Evolutionary conservation across 139 green algal species (phyloP).

Genomic region (Bryopsis sp.): DNA sequence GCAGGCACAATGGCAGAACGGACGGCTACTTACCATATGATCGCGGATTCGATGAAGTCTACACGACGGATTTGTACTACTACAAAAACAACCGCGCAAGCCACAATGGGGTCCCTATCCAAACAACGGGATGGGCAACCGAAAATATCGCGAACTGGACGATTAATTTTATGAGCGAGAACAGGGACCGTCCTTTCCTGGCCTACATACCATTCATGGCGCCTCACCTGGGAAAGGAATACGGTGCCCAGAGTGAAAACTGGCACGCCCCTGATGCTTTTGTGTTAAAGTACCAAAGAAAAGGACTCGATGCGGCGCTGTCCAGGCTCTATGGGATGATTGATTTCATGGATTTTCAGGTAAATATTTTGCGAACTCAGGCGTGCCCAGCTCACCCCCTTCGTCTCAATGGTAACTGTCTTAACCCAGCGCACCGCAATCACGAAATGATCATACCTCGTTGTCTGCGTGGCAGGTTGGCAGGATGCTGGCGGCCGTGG

Average conservation of each 20-base stretch:
- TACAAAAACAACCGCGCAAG: not conserved
- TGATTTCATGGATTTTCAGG: not conserved
- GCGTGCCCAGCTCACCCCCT: too few species aligned
- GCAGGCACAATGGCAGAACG: constrained; percentile 4
- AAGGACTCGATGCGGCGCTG: not conserved
- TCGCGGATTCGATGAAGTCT: not conserved
- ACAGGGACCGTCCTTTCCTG: not conserved
- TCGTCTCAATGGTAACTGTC: too few species aligned
- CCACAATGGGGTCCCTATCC: not conserved
- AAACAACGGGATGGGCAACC: not conserved
- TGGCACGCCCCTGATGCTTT: not conserved
- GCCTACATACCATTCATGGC: not conserved
- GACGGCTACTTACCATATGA: constrained; percentile 2
- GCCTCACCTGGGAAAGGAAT: not conserved
- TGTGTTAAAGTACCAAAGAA: constrained; percentile 6
- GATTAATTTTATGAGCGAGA: not conserved
- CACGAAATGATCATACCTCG: too few species aligned
- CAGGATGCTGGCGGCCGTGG: not conserved
- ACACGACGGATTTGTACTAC: not conserved
- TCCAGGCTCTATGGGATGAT: not conserved
- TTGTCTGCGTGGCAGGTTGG: too few species aligned
- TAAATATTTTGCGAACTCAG: too few species aligned
- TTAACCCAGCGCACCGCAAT: too few species aligned
- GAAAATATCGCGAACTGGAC: not conserved
- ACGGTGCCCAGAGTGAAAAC: not conserved